Percentiles rank a stretch among this genome's conserved stretches.
Evolutionary conservation across 306 rosid species (phyloP).

Genomic region (Fragaria ananassa): DNA sequence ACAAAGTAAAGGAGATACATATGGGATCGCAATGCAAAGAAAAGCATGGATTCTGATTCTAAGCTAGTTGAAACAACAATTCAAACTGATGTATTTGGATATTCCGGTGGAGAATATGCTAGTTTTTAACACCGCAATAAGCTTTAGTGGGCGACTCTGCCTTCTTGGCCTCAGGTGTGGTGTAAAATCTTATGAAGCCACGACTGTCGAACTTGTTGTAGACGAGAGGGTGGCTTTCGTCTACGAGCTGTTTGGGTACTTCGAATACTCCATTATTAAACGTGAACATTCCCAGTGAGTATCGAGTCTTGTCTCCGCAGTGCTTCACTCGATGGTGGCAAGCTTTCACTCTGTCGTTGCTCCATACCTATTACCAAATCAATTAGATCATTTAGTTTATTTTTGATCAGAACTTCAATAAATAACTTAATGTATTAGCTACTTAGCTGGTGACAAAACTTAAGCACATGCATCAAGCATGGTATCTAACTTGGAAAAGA

Average conservation of each 20-base stretch:
- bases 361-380: background rate
- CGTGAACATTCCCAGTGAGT: background rate
- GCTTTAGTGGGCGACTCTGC: background rate
- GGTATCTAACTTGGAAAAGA: too few relatives aligned
- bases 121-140: background rate
- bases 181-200: background rate
- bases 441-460: background rate
- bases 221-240: background rate
- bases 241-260: background rate
- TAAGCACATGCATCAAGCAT: too few relatives aligned
- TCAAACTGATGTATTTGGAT: background rate
- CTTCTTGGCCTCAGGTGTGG: constrained; percentile 5
- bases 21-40: background rate
- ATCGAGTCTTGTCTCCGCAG: background rate
- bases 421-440: background rate
- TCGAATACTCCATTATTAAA: background rate
- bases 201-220: background rate
- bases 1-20: background rate
- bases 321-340: background rate
- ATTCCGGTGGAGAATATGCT: background rate
- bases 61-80: background rate
- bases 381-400: too few relatives aligned
- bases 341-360: background rate
- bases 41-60: background rate
- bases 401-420: too few relatives aligned